Evolutionary conservation across 768 basidiomycete genomes (phyloP).

Genomic region (Cystobasidiopsis lactophilus): DNA sequence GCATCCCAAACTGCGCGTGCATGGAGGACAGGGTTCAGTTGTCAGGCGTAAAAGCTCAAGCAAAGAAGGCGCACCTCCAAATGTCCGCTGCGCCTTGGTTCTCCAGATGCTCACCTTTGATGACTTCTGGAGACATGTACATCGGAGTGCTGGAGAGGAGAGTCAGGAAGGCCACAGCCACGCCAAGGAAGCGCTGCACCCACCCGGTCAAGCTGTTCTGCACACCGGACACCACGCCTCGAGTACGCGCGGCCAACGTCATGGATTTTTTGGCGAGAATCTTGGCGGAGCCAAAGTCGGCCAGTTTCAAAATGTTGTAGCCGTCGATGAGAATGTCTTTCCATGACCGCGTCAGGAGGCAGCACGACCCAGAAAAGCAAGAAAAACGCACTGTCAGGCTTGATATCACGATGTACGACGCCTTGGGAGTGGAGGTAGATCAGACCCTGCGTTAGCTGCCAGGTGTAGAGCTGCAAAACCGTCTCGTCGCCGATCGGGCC

Average conservation of each 20-base stretch:
- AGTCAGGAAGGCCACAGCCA: too few relatives aligned
- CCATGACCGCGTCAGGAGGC: neutral
- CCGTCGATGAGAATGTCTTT: slow-evolving; percentile 81
- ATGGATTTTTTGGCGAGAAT: slow-evolving; percentile 71
- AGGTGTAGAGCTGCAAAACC: slow-evolving; percentile 80
- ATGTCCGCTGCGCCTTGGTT: slow-evolving; percentile 92
- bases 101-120: slow-evolving; percentile 75
- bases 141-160: slow-evolving; percentile 58
- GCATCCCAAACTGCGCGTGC: slow-evolving; percentile 40
- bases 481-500: slow-evolving; percentile 92
- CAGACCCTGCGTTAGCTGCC: slow-evolving; percentile 89
- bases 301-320: slow-evolving; percentile 78
- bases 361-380: neutral
- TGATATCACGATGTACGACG: slow-evolving; percentile 89
- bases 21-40: too few relatives aligned
- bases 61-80: slow-evolving; percentile 38
- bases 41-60: neutral
- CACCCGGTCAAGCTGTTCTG: slow-evolving; percentile 59
- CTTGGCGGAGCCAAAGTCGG: slow-evolving; percentile 94
- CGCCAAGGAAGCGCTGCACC: too few relatives aligned
- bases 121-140: slow-evolving; percentile 99
- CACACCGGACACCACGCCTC: slow-evolving; percentile 15
- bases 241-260: slow-evolving; percentile 34
- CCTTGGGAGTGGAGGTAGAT: slow-evolving; percentile 79
- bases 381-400: slow-evolving; percentile 70